Evolutionary conservation across 306 rosid genomes (phyloP), one percentile per base, ranked within the genome.

Genomic region (Inga oerstediana): DNA sequence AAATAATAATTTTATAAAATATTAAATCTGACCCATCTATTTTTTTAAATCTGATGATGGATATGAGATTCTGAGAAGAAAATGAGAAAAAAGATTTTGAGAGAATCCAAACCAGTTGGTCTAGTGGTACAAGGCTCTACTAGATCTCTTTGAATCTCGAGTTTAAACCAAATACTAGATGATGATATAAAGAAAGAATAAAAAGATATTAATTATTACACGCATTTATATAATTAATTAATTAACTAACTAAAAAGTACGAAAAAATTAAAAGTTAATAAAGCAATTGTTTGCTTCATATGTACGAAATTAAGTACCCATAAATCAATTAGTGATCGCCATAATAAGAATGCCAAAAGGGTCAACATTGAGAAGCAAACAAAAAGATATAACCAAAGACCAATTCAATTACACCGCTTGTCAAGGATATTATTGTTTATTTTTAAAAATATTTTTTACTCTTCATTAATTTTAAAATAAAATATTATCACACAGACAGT

Each of bases 151-250:
- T 37, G 0, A 0, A 0, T 37, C 5, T 37, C 1, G 8, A 37
- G 8, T 37, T 37, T 0, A 1, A 37, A 37, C 1, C 1, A 1
- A 0, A 39, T 39, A 39, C 43, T 0, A 0, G 8, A 39, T 6
- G 43, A 39, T 39, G 6, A 5, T 5, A 4, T 39, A 39, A 39
- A 39, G 7, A 39, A 39, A 11, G 16, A 11, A 27, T 13, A 12
- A 62, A 48, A 27, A 12, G 2, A 62, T 3, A 11, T 62, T 27
- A 62, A 24, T 62, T 24, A 27, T 62, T 12, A 12, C 4, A 4
- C 3, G 1, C 0, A 58, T 1, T 58, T 20, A n/a, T 46, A 5
- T 62, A 27, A 27, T 24, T 62, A 30, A 7, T 52, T 52, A 52
- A 56, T 0, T 2, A 56, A 20, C 30, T 12, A 12, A 7, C 2